Conservation (phyloP, 176 grass and related monocot genomes). For the Cocos nucifera region DNA sequence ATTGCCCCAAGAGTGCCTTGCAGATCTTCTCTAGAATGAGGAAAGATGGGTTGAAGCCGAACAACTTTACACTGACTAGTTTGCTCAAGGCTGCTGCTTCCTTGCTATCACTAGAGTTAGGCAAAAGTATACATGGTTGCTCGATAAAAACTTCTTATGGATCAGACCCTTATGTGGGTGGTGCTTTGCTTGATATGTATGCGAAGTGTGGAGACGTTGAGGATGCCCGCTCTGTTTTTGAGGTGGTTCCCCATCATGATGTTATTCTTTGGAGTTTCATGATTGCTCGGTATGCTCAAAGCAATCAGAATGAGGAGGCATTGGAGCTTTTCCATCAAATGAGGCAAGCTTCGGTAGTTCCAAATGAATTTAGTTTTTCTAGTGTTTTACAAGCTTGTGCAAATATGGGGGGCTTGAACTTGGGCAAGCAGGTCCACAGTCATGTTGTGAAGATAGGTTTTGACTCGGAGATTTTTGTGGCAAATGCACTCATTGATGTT, state of each 20-base stretch:
- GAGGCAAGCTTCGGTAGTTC: conserved; percentile 35
- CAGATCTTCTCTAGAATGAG: conserved; percentile 18
- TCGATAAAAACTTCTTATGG: conserved; percentile 27
- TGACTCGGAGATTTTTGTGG: conserved; percentile 57
- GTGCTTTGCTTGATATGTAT: conserved; percentile 35
- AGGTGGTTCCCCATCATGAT: conserved; percentile 42
- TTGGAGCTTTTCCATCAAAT: conserved; percentile 38
- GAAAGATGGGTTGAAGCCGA: conserved; percentile 17
- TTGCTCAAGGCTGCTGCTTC: conserved; percentile 28
- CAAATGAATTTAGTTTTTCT: conserved; percentile 44
- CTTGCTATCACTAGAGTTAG: conserved; percentile 35
- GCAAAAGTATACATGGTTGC: conserved; percentile 42
- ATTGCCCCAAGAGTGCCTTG: conserved; percentile 5
- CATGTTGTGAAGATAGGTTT: conserved; percentile 42
- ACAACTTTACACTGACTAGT: conserved; percentile 17
- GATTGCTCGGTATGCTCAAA: conserved; percentile 37
- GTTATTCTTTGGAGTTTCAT: conserved; percentile 49
- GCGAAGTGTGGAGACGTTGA: conserved; percentile 26
- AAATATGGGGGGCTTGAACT: conserved; percentile 7
- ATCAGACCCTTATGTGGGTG: conserved; percentile 26
- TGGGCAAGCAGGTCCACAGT: conserved; percentile 23
- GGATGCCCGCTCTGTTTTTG: conserved; percentile 27
- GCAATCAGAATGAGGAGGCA: conserved; percentile 45
- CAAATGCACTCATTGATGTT: conserved; percentile 62
- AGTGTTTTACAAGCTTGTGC: conserved; percentile 35